Base-by-base conservation (phyloP, 371 early-diverging fungal species). In the Mortierella sp. region DNA sequence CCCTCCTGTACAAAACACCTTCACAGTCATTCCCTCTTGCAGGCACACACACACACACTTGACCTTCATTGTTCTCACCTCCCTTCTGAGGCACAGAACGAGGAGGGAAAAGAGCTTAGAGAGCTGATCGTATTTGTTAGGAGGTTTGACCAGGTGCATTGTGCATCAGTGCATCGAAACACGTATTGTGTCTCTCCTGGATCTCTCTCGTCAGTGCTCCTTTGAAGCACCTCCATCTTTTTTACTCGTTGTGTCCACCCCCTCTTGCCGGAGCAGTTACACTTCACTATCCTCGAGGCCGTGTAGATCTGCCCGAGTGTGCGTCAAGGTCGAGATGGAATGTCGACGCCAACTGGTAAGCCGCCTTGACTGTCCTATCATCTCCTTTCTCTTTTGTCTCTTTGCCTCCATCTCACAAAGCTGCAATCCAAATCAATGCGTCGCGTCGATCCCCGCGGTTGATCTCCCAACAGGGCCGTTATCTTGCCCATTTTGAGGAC, bases 81-180 rank as follows among this genome's bases (percentile, higher is more conserved):
- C 39, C 39, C 14, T 14, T 7, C 39, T 14, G 31, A 39, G 60
- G 50, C 31, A 21, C 41, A 38, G 56, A 27, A 28, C 16, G 43
- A 56, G 31, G 51, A 64, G 10, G 24, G 38, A 49, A 42, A 14
- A 27, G 30, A 49, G 43, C 43, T 30, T 27, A 28, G 58, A 53
- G 55, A 60, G 51, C 28, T 28, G 49, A 26, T 67, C 61, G 67
- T 67, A 61, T 26, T 39, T n/a, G 67, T 67, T 60, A 67, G 67
- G 55, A 56, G 53, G 41, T 19, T 23, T 54, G 46, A 51, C 56
- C 39, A 54, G 49, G 53, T 53, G 58, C 46, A 58, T 66, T n/a
- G 39, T 54, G 43, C 60, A 60, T 51, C 2, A 39, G 60, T 60
- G 60, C 52, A 51, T 60, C 51, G 27, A 52, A 52, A 60, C 39